phyloP scores from a whole-genome alignment of 2,329 filamentous ascomycete genomes.

The Pyrenochaeta sp. region DNA sequence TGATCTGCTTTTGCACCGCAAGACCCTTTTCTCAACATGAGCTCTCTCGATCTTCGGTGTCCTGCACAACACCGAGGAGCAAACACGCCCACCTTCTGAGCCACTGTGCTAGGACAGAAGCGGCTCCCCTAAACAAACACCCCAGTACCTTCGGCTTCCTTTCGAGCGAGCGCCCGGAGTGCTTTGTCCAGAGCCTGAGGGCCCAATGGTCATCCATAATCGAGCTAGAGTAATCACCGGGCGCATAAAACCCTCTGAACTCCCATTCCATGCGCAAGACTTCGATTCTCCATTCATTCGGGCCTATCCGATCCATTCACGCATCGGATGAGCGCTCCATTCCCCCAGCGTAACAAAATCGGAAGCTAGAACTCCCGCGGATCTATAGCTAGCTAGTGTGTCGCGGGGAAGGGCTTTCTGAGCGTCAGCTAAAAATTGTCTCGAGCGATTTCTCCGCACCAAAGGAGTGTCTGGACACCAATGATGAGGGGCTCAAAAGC shows the following conservation, averaged over 20 bases:
- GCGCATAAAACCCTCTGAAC: not conserved
- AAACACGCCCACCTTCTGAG: slow-evolving; percentile 14
- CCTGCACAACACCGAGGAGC: slow-evolving; percentile 13
- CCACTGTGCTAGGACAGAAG: slow-evolving; percentile 32
- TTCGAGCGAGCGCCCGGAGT: slow-evolving; percentile 43
- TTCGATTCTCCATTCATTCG: slow-evolving; percentile 1
- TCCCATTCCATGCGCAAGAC: not conserved
- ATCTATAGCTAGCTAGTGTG: slow-evolving; percentile 15
- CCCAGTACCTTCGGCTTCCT: slow-evolving; percentile 41
- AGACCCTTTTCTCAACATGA: slow-evolving; percentile 1
- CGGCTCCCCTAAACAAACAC: slow-evolving; percentile 24
- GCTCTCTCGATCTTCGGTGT: slow-evolving; percentile 9
- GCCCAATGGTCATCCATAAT: slow-evolving; percentile 1
- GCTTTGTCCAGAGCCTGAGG: slow-evolving; percentile 4
- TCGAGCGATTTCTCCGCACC: slow-evolving; percentile 34
- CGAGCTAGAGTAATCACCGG: slow-evolving; percentile 9
- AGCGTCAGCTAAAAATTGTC: slow-evolving; percentile 13
- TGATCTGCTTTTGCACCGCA: slow-evolving; percentile 1
- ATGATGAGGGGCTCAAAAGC: slow-evolving; percentile 8
- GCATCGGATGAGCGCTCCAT: slow-evolving; percentile 40
- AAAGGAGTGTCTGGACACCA: slow-evolving; percentile 24
- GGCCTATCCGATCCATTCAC: slow-evolving; percentile 27
- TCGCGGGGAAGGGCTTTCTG: slow-evolving; percentile 26
- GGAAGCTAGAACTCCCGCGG: slow-evolving; percentile 16
- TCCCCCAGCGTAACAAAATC: slow-evolving; percentile 24